These are phyloP conservation scores for Nannizziopsis arthrosporioides DNA, from an alignment of 2,329 filamentous ascomycete genomes.

Conservation along the genomic window DNA sequence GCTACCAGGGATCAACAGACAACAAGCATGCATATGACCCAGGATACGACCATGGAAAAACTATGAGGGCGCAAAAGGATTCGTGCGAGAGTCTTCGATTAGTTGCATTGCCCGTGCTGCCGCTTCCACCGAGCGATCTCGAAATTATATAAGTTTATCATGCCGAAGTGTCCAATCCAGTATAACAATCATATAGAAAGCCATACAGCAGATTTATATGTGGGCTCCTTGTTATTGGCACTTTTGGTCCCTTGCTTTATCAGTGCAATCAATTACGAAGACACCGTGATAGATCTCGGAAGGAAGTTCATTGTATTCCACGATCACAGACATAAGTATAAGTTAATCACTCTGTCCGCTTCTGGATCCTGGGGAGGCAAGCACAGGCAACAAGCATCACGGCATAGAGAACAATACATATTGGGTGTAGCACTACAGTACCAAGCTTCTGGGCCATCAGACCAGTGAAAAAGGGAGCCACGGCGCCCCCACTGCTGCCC, in stretches of 20 bases:
- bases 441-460: constrained; percentile 37
- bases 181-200: no score
- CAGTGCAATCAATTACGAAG: no score
- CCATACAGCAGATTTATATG: no score
- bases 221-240: no score
- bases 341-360: not conserved
- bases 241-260: no score
- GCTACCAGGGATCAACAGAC: not conserved
- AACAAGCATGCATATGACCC: not conserved
- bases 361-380: constrained; percentile 39
- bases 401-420: constrained; percentile 44
- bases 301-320: not conserved
- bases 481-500: constrained; percentile 34
- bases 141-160: no score
- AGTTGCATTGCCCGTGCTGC: no score
- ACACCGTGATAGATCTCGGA: no score
- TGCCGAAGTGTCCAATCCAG: no score
- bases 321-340: not conserved
- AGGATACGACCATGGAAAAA: not conserved
- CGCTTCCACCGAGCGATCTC: no score
- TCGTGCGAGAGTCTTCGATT: not conserved
- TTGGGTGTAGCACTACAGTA: constrained; percentile 42
- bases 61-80: not conserved
- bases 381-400: constrained; percentile 45
- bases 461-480: constrained; percentile 39